Evolutionary conservation across 306 rosid species (phyloP).

Genomic region (Glycine latifolia): DNA sequence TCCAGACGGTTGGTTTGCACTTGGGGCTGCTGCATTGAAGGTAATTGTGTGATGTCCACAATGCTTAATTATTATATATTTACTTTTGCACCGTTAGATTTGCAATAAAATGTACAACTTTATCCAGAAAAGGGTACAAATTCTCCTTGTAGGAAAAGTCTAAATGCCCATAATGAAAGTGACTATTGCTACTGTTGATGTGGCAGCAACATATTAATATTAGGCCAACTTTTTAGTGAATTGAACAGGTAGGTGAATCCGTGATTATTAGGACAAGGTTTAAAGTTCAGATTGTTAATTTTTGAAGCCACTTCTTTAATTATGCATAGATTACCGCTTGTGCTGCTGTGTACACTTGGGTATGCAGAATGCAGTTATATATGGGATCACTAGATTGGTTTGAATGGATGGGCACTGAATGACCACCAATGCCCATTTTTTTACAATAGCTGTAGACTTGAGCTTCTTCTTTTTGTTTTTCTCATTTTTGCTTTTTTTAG

Average conservation of each 20-base stretch:
- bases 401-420: conserved; percentile 22
- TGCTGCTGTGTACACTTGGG: conserved; percentile 14
- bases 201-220: conserved; percentile 11
- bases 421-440: conserved; percentile 11
- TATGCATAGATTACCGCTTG: conserved; percentile 23
- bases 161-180: conserved; percentile 29
- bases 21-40: conserved; percentile 98
- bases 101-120: conserved; percentile 25
- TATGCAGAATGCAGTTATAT: neutral
- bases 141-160: conserved; percentile 8
- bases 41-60: conserved; percentile 53
- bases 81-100: conserved; percentile 25
- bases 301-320: conserved; percentile 18
- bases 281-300: conserved; percentile 31
- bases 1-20: conserved; percentile 98
- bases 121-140: neutral
- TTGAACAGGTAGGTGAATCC: conserved; percentile 10
- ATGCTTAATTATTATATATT: conserved; percentile 27
- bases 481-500: conserved; percentile 21
- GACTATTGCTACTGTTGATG: conserved; percentile 19
- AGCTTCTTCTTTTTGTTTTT: neutral
- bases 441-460: conserved; percentile 11
- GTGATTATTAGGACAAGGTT: conserved; percentile 10
- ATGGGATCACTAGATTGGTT: conserved; percentile 35
- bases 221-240: conserved; percentile 9